Percentiles rank a stretch among this genome's conserved stretches.
Evolutionary conservation across 352 stramenopile genomes (phyloP).

Genomic region (Pythium chondricola): DNA sequence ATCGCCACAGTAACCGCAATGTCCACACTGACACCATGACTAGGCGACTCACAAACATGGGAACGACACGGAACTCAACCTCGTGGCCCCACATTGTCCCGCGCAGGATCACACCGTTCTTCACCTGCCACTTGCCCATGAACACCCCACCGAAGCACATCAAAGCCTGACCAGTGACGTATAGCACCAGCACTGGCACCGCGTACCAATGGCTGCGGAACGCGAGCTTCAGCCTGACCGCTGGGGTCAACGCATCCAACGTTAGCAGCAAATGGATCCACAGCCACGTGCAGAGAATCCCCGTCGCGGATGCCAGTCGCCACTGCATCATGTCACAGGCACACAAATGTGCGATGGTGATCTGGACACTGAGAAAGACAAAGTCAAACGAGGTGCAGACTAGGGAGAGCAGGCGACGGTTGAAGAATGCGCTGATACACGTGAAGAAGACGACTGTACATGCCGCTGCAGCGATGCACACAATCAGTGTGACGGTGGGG

Average conservation of each 20-base stretch:
- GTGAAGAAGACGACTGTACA: not conserved
- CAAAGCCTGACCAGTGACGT: not conserved
- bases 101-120: not conserved
- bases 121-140: not conserved
- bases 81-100: not conserved
- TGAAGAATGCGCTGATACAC: slow-evolving; percentile 1
- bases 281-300: slow-evolving; percentile 3
- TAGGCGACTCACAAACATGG: slow-evolving; percentile 15
- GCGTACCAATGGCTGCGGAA: not conserved
- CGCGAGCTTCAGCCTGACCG: slow-evolving; percentile 1
- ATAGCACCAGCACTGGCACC: not conserved
- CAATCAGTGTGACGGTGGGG: not conserved
- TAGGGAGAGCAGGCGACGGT: slow-evolving; percentile 4
- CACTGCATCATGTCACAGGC: slow-evolving; percentile 12
- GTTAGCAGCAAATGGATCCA: slow-evolving; percentile 18
- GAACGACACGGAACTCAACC: slow-evolving; percentile 11
- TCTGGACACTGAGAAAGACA: slow-evolving; percentile 13
- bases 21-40: slow-evolving; percentile 17
- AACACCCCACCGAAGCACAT: not conserved
- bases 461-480: not conserved
- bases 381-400: slow-evolving; percentile 15
- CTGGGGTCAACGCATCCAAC: slow-evolving; percentile 9
- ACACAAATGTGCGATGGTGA: slow-evolving; percentile 12
- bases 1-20: slow-evolving; percentile 13
- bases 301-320: not conserved